Conservation (phyloP, 345 rosid genomes). For the Melaleuca quinquenervia region DNA sequence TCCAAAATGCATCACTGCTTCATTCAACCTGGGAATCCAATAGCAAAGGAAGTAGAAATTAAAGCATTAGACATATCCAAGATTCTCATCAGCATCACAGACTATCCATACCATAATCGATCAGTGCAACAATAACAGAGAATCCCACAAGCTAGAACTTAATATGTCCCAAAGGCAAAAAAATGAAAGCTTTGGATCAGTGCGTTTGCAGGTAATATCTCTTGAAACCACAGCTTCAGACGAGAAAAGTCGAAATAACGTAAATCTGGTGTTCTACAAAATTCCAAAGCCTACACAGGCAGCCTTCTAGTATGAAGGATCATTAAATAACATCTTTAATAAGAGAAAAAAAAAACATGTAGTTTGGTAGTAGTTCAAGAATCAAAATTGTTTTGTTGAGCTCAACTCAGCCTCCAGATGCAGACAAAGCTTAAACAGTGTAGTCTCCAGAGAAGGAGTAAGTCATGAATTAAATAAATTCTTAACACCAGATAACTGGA, state of each 20-base stretch:
- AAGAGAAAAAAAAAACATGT: not conserved
- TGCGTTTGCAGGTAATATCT: not conserved
- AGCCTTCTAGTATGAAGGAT: not conserved
- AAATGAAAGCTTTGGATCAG: not conserved
- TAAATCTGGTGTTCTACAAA: not conserved
- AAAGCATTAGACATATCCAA: not conserved
- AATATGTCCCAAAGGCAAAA: not conserved
- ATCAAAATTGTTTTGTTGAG: not conserved
- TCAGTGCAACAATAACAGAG: not conserved
- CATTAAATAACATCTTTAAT: not conserved
- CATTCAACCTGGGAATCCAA: conserved; percentile 51
- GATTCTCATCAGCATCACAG: not conserved
- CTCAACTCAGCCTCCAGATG: not conserved
- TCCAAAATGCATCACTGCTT: conserved; percentile 95
- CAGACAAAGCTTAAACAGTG: not conserved
- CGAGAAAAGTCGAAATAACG: not conserved
- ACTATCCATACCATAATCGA: not conserved
- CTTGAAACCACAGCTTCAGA: not conserved
- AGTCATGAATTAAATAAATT: not conserved
- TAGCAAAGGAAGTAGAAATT: not conserved
- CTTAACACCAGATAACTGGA: not conserved
- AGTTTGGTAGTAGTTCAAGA: not conserved
- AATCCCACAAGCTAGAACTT: not conserved
- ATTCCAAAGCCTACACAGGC: not conserved
- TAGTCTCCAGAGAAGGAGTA: not conserved